Percentiles rank a stretch among this genome's conserved stretches.
Evolutionary conservation across 495 filamentous ascomycete species (phyloP).

Genomic region (Penicillium verhagenii): DNA sequence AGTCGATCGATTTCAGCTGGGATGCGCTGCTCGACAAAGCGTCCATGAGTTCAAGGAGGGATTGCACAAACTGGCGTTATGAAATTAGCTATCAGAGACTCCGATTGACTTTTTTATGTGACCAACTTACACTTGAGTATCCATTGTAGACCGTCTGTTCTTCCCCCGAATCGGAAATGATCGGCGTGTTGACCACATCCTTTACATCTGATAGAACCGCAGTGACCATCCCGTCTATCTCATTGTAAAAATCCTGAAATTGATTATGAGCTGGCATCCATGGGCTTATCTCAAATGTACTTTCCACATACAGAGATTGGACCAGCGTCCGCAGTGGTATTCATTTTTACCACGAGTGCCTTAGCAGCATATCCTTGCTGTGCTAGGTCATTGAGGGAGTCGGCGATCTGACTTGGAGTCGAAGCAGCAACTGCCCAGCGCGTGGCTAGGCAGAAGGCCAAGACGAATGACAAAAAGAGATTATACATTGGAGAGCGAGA

Average conservation of each 20-base stretch:
- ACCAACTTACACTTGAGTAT: constrained; percentile 14
- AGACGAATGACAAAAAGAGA: not conserved
- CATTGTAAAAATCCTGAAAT: constrained; percentile 7
- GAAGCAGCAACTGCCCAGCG: constrained; percentile 7
- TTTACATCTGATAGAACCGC: constrained; percentile 11
- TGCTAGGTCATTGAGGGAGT: constrained; percentile 17
- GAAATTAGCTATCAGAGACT: constrained; percentile 4
- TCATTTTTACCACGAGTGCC: constrained; percentile 7
- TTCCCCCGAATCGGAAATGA: constrained; percentile 8
- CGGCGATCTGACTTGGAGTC: constrained; percentile 10
- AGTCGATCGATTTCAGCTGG: constrained; percentile 11
- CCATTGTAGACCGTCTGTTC: constrained; percentile 13
- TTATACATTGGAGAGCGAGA: not conserved
- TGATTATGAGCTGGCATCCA: constrained; percentile 6
- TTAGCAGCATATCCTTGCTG: constrained; percentile 12
- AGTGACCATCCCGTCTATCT: constrained; percentile 13
- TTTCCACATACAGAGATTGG: constrained; percentile 11
- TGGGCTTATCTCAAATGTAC: not conserved
- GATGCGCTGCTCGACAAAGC: constrained; percentile 14
- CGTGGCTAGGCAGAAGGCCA: constrained; percentile 5
- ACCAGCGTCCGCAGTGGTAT: constrained; percentile 12
- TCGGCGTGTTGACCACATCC: constrained; percentile 7
- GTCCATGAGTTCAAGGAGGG: constrained; percentile 13
- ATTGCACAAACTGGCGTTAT: constrained; percentile 15
- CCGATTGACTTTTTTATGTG: not conserved